A percentile compares a stretch with the other conserved stretches of the same genome.
These are phyloP conservation scores for Calocybe gangraenosa DNA, from an alignment of 768 basidiomycete genomes.

Conservation along the genomic window DNA sequence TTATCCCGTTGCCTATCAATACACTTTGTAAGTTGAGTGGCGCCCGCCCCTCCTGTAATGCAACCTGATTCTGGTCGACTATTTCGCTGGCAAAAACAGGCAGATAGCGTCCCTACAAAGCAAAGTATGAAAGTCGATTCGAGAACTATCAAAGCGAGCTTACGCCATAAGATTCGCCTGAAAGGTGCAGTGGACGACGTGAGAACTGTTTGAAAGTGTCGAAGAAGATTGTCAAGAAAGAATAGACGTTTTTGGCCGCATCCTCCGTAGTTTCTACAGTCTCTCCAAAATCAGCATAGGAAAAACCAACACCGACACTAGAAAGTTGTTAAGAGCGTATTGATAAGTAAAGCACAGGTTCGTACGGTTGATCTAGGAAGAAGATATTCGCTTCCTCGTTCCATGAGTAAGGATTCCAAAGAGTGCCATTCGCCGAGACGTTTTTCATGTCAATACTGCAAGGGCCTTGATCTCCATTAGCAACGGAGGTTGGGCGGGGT, in stretches of 20 bases:
- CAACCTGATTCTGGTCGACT: constrained; percentile 62
- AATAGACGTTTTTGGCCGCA: constrained; percentile 72
- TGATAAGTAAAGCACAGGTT: background rate
- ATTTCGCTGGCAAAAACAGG: constrained; percentile 77
- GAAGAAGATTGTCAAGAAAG: constrained; percentile 77
- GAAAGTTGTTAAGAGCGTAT: background rate
- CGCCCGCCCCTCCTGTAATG: constrained; percentile 43
- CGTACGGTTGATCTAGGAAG: constrained; percentile 65
- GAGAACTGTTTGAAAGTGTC: constrained; percentile 72
- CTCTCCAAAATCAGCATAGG: constrained; percentile 67
- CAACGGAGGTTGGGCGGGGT: background rate
- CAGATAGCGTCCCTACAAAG: constrained; percentile 63
- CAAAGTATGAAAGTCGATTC: constrained; percentile 11
- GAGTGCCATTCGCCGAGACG: constrained; percentile 52
- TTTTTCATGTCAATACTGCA: constrained; percentile 53
- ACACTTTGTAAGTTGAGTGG: constrained; percentile 67
- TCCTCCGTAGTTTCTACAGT: constrained; percentile 72
- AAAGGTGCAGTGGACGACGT: constrained; percentile 64
- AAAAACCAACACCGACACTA: constrained; percentile 69
- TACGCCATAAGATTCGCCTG: constrained; percentile 80
- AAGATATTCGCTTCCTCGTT: constrained; percentile 65
- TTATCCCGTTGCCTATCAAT: constrained; percentile 61
- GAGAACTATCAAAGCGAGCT: constrained; percentile 14
- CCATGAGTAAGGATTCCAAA: constrained; percentile 64
- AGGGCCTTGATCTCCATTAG: constrained; percentile 23